Percentiles rank a stretch among this genome's conserved stretches.
phyloP scores from a whole-genome alignment of 1,139 yeast species.

The Hansenula sp. region DNA sequence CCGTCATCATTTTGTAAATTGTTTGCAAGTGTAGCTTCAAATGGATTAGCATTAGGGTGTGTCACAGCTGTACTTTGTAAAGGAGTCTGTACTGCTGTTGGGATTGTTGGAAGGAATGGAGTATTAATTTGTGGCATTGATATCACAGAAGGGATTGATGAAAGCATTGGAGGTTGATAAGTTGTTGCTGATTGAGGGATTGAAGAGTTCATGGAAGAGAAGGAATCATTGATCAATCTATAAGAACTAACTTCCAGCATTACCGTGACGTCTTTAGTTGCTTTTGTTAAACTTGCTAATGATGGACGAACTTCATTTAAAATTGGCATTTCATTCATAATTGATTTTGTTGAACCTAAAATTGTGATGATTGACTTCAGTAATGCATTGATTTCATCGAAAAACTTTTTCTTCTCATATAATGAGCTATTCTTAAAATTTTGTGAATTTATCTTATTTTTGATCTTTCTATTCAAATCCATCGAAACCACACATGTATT shows the following conservation, averaged over 20 bases:
- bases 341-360: slow-evolving; percentile 74
- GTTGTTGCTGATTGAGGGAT: slow-evolving; percentile 14
- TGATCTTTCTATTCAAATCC: slow-evolving; percentile 71
- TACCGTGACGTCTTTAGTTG: slow-evolving; percentile 87
- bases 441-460: slow-evolving; percentile 51
- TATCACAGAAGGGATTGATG: slow-evolving; percentile 23
- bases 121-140: slow-evolving; percentile 23
- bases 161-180: slow-evolving; percentile 19
- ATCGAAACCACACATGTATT: slow-evolving; percentile 75
- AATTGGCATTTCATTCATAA: slow-evolving; percentile 78
- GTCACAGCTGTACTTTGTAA: neutral
- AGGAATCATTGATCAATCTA: slow-evolving; percentile 30
- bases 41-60: slow-evolving; percentile 15
- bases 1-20: slow-evolving; percentile 3
- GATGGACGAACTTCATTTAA: slow-evolving; percentile 78
- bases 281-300: slow-evolving; percentile 76
- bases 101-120: slow-evolving; percentile 10
- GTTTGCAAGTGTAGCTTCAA: slow-evolving; percentile 18
- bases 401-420: slow-evolving; percentile 64
- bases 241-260: slow-evolving; percentile 63
- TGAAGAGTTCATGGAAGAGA: slow-evolving; percentile 24
- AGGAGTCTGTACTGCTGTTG: slow-evolving; percentile 1
- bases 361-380: slow-evolving; percentile 81
- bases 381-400: slow-evolving; percentile 85
- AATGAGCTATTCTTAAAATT: slow-evolving; percentile 43